These are phyloP conservation scores for Actinidia arguta DNA, from an alignment of 179 eudicot genomes.

Conservation along the genomic window DNA sequence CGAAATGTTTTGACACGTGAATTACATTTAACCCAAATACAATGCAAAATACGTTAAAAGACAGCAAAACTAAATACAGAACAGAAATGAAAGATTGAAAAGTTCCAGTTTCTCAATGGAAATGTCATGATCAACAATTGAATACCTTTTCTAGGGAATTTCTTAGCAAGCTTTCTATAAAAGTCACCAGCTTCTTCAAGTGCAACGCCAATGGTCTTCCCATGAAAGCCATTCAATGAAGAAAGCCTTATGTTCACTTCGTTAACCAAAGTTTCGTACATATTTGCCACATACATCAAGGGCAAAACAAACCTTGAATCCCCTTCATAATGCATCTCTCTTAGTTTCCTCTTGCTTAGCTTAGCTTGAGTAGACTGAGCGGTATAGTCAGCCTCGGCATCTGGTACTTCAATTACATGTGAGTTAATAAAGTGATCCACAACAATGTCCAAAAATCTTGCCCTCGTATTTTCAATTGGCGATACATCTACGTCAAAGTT, in stretches of 20 bases:
- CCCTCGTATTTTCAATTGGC: conserved; percentile 87
- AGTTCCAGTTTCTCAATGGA: not conserved
- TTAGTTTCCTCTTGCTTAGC: conserved; percentile 72
- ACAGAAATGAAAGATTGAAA: not conserved
- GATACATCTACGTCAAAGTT: conserved; percentile 57
- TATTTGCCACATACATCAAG: conserved; percentile 95
- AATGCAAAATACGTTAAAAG: not conserved
- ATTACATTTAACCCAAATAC: not conserved
- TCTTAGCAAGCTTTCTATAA: conserved; percentile 87
- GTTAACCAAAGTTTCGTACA: conserved; percentile 84
- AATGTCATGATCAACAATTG: not conserved
- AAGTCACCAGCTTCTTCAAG: conserved; percentile 99
- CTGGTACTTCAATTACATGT: conserved; percentile 64
- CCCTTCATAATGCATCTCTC: conserved; percentile 76
- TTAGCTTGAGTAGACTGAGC: conserved; percentile 66
- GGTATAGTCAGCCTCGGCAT: conserved; percentile 48
- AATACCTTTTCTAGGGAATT: conserved; percentile 88
- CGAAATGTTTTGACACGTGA: not conserved
- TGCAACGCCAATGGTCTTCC: conserved; percentile 89
- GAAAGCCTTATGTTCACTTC: conserved; percentile 77
- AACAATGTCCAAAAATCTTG: conserved; percentile 79
- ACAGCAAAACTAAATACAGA: not conserved
- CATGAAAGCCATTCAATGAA: conserved; percentile 77
- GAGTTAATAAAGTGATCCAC: conserved; percentile 74
- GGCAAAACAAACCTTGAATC: conserved; percentile 86